Base-by-base conservation (phyloP, 2,329 filamentous ascomycete species). In the Colletotrichum salicis region DNA sequence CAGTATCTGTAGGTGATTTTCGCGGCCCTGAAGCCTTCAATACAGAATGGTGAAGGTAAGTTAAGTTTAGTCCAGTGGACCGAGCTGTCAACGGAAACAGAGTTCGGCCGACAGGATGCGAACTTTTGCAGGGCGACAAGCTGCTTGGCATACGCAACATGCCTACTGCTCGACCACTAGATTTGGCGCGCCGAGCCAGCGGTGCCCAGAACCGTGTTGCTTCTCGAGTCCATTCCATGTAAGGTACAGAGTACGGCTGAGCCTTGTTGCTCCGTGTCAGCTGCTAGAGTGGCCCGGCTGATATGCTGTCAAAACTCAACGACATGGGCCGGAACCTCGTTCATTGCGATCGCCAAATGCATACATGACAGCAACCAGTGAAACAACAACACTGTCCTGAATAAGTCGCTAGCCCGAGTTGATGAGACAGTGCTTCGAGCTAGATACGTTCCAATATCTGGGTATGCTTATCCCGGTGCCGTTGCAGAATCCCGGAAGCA, bases 401-500 rank as follows among this genome's bases (percentile, higher is more conserved):
- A n/a, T 33, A 24, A 15, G 10, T 45, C 54, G 52, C 51, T 33
- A 64, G 31, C 27, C 27, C 45, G 12, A 27, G 22, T 64, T 22
- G 37, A 60, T 56, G 59, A 69, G 59, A 71, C 65, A 64, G 33
- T 27, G 48, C 52, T 54, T 41, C 19, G 37, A 27, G 41, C 52
- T 67, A 63, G 64, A 45, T 45, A 24, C 33, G 19, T 68, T 55
- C 45, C 45, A 27, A 58, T 41, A 22, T 27, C 64, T 64, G 52
- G 57, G 51, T 24, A 52, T 63, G 64, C 48, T 67, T 57, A 27
- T 63, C 58, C 64, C 58, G 58, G 52, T 63, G 70, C 65, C 65
- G 65, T 64, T 71, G 59, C 65, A 71, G 65, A 71, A 64, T 56
- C 55, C 33, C 52, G 58, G 58, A 63, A 52, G 41, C 58, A 52